Percentiles rank a stretch among this genome's conserved stretches.
These are phyloP conservation scores for Podila clonocystis DNA, from an alignment of 192 early-diverging fungal genomes.

Conservation along the genomic window DNA sequence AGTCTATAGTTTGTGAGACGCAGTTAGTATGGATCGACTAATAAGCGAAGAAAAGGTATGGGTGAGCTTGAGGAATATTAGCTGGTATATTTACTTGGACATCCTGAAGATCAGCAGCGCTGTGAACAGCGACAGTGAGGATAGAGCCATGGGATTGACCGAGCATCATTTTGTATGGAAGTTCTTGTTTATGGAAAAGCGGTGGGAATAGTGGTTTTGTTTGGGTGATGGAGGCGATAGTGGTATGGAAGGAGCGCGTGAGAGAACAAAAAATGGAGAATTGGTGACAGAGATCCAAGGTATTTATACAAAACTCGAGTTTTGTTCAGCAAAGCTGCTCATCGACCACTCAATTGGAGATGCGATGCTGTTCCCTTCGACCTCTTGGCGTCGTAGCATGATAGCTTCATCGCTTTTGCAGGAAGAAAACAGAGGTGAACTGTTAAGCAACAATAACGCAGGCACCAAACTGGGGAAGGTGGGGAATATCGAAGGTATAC, in stretches of 20 bases:
- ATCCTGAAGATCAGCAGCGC: slow-evolving; percentile 47
- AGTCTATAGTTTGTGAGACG: neutral
- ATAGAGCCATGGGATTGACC: slow-evolving; percentile 22
- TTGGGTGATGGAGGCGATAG: neutral
- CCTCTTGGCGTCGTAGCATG: too few relatives aligned
- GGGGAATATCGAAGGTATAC: too few relatives aligned
- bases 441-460: too few relatives aligned
- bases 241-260: neutral
- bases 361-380: too few relatives aligned
- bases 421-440: too few relatives aligned
- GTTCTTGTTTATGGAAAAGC: neutral
- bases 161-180: slow-evolving; percentile 13
- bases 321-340: too few relatives aligned
- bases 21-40: too few relatives aligned
- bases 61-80: neutral
- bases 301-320: neutral
- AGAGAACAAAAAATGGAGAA: neutral
- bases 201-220: neutral
- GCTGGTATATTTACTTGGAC: slow-evolving; percentile 35
- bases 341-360: too few relatives aligned
- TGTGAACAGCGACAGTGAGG: slow-evolving; percentile 43
- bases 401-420: too few relatives aligned
- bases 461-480: too few relatives aligned
- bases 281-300: neutral
- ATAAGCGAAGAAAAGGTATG: too few relatives aligned